Percentiles rank a stretch among this genome's conserved stretches.
These are phyloP conservation scores for Monilinia fructigena DNA, from an alignment of 2,329 filamentous ascomycete species.

Conservation along the genomic window DNA sequence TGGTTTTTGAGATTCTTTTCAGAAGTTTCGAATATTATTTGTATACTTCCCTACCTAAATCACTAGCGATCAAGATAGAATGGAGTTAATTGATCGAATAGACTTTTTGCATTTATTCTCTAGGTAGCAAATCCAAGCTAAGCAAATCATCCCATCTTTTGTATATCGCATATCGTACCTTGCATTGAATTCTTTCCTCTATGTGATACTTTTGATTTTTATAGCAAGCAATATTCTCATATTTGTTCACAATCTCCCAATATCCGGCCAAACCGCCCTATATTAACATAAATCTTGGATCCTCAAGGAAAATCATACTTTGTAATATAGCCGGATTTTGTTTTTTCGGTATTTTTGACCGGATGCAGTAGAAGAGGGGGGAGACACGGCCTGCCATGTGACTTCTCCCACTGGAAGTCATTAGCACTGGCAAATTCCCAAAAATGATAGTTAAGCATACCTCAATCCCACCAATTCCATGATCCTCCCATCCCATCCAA, in stretches of 20 bases:
- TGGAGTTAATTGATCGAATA: too few relatives aligned
- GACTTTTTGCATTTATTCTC: too few relatives aligned
- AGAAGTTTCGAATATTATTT: too few relatives aligned
- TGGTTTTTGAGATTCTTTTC: too few relatives aligned
- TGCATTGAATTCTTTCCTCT: rapidly evolving
- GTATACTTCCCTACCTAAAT: too few relatives aligned
- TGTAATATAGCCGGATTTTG: background rate
- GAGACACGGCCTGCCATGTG: slow-evolving; percentile 56
- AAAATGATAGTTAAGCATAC: slow-evolving; percentile 26
- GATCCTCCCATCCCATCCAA: slow-evolving; percentile 61
- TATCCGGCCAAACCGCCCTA: background rate
- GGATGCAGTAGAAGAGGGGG: slow-evolving; percentile 60
- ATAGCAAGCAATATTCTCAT: background rate
- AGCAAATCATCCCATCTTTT: slow-evolving; percentile 7
- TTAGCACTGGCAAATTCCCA: background rate
- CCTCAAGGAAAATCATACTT: slow-evolving; percentile 13
- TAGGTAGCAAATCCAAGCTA: background rate
- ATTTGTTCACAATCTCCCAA: background rate
- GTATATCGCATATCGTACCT: background rate
- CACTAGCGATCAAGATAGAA: too few relatives aligned
- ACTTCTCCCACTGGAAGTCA: slow-evolving; percentile 50
- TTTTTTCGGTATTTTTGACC: slow-evolving; percentile 55
- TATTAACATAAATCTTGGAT: background rate
- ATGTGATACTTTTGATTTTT: background rate
- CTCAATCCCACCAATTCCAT: slow-evolving; percentile 50